A percentile compares a stretch with the other conserved stretches of the same genome.
phyloP scores from a whole-genome alignment of 805 yeast species.

The Debaryomyces tyrocola region DNA sequence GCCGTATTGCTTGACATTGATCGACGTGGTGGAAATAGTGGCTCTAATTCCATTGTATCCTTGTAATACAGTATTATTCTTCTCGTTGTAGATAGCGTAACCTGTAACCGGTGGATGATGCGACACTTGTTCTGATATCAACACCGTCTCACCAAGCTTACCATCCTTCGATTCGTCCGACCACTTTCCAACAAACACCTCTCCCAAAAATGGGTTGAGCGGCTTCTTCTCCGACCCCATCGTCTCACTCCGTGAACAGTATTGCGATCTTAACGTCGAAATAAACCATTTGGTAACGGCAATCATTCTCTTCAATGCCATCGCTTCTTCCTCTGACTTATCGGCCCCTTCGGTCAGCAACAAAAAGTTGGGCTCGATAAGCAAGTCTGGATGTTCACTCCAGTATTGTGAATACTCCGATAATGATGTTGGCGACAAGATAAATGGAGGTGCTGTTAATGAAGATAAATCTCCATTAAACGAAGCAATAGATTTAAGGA shows the following conservation, averaged over 20 bases:
- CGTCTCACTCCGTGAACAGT: slow-evolving; percentile 86
- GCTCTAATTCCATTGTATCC: slow-evolving; percentile 92
- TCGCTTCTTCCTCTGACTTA: slow-evolving; percentile 34
- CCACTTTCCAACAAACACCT: slow-evolving; percentile 91
- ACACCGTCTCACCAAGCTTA: slow-evolving; percentile 69
- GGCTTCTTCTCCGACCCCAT: slow-evolving; percentile 98
- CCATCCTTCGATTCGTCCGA: slow-evolving; percentile 47
- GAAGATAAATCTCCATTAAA: slow-evolving; percentile 93
- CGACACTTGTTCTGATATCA: slow-evolving; percentile 88
- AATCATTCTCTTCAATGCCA: slow-evolving; percentile 64
- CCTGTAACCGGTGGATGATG: slow-evolving; percentile 99
- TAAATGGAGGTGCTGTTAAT: slow-evolving; percentile 96
- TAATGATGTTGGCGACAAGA: slow-evolving; percentile 84
- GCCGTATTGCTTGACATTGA: slow-evolving; percentile 89
- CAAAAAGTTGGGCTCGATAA: slow-evolving; percentile 67
- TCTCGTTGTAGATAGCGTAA: slow-evolving; percentile 74
- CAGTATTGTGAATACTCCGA: slow-evolving; percentile 93
- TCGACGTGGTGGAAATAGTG: slow-evolving; percentile 72
- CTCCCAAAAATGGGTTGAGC: slow-evolving; percentile 93
- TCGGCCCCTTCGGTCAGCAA: slow-evolving; percentile 38
- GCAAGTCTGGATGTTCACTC: slow-evolving; percentile 88
- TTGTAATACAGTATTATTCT: slow-evolving; percentile 65
- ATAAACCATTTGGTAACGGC: slow-evolving; percentile 91
- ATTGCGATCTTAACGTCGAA: slow-evolving; percentile 88
- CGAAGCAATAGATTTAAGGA: slow-evolving; percentile 85